Evolutionary conservation across 2,329 filamentous ascomycete species (phyloP).

Genomic region (Pseudopyricularia cyperi): DNA sequence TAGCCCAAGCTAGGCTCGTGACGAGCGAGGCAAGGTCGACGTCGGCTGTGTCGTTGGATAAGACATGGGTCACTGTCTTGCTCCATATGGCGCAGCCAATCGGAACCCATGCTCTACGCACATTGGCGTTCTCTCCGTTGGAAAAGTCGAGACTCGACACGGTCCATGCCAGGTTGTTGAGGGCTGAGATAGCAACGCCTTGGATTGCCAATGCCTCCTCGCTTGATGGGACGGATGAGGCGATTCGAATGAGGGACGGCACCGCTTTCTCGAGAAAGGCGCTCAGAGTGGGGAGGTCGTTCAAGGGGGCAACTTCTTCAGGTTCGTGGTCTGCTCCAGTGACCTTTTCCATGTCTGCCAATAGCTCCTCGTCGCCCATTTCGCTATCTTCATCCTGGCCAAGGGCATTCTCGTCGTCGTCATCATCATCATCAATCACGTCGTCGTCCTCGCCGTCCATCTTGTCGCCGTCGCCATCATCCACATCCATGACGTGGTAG

Average conservation of each 20-base stretch:
- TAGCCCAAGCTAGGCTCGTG: constrained; percentile 52
- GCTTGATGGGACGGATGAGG: constrained; percentile 23
- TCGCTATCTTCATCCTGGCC: constrained; percentile 19
- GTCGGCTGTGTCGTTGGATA: constrained; percentile 49
- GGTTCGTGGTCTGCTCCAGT: constrained; percentile 30
- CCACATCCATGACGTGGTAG: constrained; percentile 15
- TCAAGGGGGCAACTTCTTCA: constrained; percentile 27
- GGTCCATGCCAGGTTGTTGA: constrained; percentile 58
- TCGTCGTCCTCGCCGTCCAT: constrained; percentile 22
- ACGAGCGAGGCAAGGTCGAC: constrained; percentile 48
- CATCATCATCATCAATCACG: constrained; percentile 20
- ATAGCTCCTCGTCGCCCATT: constrained; percentile 29
- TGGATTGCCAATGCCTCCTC: constrained; percentile 33
- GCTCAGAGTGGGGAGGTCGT: constrained; percentile 41
- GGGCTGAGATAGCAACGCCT: constrained; percentile 40
- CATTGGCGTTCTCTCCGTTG: constrained; percentile 34
- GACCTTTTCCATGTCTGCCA: constrained; percentile 51
- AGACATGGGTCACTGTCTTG: constrained; percentile 39
- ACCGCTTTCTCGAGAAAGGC: constrained; percentile 30
- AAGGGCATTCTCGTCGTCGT: constrained; percentile 22
- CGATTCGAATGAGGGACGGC: constrained; percentile 34
- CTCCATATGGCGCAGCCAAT: constrained; percentile 44
- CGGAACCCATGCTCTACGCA: constrained; percentile 41
- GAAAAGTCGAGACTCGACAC: constrained; percentile 48
- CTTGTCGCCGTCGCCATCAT: constrained; percentile 18